These are phyloP conservation scores for Cadophora sp. DNA, from an alignment of 2,329 filamentous ascomycete species.

Conservation along the genomic window DNA sequence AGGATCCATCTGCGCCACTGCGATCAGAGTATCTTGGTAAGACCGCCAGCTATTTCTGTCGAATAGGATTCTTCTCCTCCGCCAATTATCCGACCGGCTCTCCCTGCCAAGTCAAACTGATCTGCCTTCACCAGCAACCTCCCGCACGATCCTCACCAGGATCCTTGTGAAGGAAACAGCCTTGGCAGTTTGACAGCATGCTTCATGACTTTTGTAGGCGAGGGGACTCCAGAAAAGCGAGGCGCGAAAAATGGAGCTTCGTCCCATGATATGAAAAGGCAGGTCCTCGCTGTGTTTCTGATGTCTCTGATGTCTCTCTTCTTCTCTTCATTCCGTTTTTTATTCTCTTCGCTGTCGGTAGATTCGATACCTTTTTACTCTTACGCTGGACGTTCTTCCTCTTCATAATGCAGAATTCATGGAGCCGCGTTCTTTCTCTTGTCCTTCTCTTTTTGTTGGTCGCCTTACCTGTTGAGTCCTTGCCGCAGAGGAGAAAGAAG, in stretches of 20 bases:
- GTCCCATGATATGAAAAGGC: slow-evolving; percentile 21
- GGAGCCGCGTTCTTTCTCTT: slow-evolving; percentile 33
- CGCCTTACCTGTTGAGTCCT: slow-evolving; percentile 31
- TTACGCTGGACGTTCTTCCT: slow-evolving; percentile 37
- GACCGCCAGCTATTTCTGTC: not conserved
- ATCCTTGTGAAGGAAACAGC: slow-evolving; percentile 31
- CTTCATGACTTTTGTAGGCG: slow-evolving; percentile 17
- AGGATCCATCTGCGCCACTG: not conserved
- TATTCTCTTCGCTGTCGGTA: slow-evolving; percentile 20
- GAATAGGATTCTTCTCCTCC: not conserved
- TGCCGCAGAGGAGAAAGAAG: slow-evolving; percentile 32
- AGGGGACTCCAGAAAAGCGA: slow-evolving; percentile 7
- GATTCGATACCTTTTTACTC: slow-evolving; percentile 17
- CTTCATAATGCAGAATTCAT: slow-evolving; percentile 32
- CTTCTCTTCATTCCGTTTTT: slow-evolving; percentile 14
- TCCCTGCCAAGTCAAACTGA: slow-evolving; percentile 26
- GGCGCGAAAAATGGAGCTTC: slow-evolving; percentile 20
- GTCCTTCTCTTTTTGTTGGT: slow-evolving; percentile 29
- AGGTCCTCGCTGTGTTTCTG: slow-evolving; percentile 1
- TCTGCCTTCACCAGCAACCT: slow-evolving; percentile 24
- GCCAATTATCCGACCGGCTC: not conserved
- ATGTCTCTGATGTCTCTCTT: not conserved
- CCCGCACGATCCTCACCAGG: slow-evolving; percentile 27
- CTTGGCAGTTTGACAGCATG: slow-evolving; percentile 34
- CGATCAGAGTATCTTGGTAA: slow-evolving; percentile 7